phyloP scores from a whole-genome alignment of 1,284 basidiomycete species.

The Tylopilus sp. region DNA sequence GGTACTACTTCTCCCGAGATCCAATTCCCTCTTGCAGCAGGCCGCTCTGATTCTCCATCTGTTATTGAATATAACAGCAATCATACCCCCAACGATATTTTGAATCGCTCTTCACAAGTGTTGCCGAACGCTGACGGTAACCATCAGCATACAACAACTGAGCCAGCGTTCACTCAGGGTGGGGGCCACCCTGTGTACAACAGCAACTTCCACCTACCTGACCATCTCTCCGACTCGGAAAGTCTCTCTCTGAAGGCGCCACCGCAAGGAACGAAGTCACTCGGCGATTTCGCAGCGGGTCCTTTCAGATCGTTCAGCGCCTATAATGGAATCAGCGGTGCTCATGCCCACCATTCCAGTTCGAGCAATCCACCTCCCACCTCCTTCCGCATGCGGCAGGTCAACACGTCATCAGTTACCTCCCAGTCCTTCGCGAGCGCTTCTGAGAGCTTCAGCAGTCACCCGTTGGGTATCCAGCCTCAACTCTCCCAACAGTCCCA shows the following conservation, averaged over 20 bases:
- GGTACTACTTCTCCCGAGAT: constrained; percentile 49
- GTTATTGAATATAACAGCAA: constrained; percentile 33
- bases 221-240: constrained; percentile 38
- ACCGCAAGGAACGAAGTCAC: constrained; percentile 37
- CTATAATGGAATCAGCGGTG: constrained; percentile 33
- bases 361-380: constrained; percentile 27
- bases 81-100: constrained; percentile 36
- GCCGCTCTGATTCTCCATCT: constrained; percentile 49
- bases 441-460: constrained; percentile 25
- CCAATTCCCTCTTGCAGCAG: constrained; percentile 45
- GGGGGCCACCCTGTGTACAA: constrained; percentile 44
- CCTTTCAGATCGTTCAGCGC: constrained; percentile 35
- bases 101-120: constrained; percentile 34
- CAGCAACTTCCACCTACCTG: constrained; percentile 39
- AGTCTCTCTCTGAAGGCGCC: constrained; percentile 38
- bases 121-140: constrained; percentile 33
- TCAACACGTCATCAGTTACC: constrained; percentile 16
- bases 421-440: constrained; percentile 26
- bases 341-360: constrained; percentile 21
- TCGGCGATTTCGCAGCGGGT: constrained; percentile 38
- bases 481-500: constrained; percentile 38
- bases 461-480: constrained; percentile 32
- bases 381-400: constrained; percentile 34
- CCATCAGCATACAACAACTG: constrained; percentile 34
- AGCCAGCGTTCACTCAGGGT: constrained; percentile 27